Evolutionary conservation across 1,139 yeast species (phyloP).

Genomic region (Nakaseomyces glabratus): DNA sequence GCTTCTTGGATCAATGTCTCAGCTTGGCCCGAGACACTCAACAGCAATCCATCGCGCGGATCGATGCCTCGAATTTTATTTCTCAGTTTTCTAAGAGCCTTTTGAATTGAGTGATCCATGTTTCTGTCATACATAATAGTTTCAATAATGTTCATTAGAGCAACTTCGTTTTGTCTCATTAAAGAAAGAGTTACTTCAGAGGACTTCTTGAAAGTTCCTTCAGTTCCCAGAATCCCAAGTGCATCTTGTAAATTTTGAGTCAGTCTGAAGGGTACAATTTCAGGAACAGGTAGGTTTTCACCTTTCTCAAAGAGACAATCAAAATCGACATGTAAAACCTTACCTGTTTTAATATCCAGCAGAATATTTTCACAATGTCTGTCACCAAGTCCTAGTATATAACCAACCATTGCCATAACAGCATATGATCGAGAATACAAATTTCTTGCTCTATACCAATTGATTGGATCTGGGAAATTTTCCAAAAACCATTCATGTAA

Average conservation of each 20-base stretch:
- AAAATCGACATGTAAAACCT: slow-evolving; percentile 86
- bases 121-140: slow-evolving; percentile 71
- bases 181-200: slow-evolving; percentile 77
- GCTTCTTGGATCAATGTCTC: slow-evolving; percentile 85
- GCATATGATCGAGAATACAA: slow-evolving; percentile 73
- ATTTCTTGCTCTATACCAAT: slow-evolving; percentile 78
- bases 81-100: slow-evolving; percentile 64
- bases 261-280: slow-evolving; percentile 85
- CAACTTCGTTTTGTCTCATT: slow-evolving; percentile 73
- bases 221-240: slow-evolving; percentile 82
- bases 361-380: slow-evolving; percentile 90
- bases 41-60: slow-evolving; percentile 73
- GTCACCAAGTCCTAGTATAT: slow-evolving; percentile 84
- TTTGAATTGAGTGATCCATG: slow-evolving; percentile 27
- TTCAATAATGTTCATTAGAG: slow-evolving; percentile 83
- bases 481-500: slow-evolving; percentile 82
- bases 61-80: slow-evolving; percentile 79
- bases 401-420: slow-evolving; percentile 97
- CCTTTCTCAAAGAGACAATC: slow-evolving; percentile 88
- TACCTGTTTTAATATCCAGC: slow-evolving; percentile 65
- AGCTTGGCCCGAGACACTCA: slow-evolving; percentile 89
- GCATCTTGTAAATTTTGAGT: slow-evolving; percentile 89
- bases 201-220: slow-evolving; percentile 77
- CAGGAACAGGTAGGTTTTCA: slow-evolving; percentile 48
- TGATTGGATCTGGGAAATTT: slow-evolving; percentile 78